Conservation (phyloP, 2,329 filamentous ascomycete species). For the Botrytis aclada region DNA sequence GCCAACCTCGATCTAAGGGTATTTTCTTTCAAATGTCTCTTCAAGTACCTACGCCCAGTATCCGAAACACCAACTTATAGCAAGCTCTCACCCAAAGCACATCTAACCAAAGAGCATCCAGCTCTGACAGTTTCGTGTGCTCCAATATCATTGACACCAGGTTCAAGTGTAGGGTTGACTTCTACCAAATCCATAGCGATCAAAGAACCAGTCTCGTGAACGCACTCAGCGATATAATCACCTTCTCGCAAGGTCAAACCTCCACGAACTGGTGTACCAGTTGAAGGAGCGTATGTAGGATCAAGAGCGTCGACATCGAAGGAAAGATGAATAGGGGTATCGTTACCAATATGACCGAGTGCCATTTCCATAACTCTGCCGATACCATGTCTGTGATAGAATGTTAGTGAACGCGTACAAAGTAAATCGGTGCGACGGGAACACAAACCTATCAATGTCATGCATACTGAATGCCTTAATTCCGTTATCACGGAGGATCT, state of each 20-base stretch:
- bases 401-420: not conserved
- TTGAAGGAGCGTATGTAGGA: constrained; percentile 93
- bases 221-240: constrained; percentile 90
- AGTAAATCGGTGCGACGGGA: constrained; percentile 3
- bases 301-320: constrained; percentile 97
- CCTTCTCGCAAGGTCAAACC: constrained; percentile 92
- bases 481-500: constrained; percentile 78
- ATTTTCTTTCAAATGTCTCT: not conserved
- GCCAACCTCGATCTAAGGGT: not conserved
- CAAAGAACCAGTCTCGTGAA: constrained; percentile 75
- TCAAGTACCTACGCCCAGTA: not conserved
- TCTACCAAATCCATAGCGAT: constrained; percentile 80
- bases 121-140: constrained; percentile 85
- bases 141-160: constrained; percentile 53
- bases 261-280: constrained; percentile 89
- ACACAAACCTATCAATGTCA: constrained; percentile 78
- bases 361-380: constrained; percentile 97
- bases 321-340: constrained; percentile 94
- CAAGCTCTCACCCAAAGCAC: constrained; percentile 87
- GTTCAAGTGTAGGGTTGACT: constrained; percentile 71
- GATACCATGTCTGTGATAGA: constrained; percentile 69
- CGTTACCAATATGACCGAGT: constrained; percentile 88
- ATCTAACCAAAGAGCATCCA: constrained; percentile 86
- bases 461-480: constrained; percentile 99
- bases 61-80: constrained; percentile 49